A percentile compares a stretch with the other conserved stretches of the same genome.
phyloP scores from a whole-genome alignment of 2,329 filamentous ascomycete species.

The Hypoxylon sp. region DNA sequence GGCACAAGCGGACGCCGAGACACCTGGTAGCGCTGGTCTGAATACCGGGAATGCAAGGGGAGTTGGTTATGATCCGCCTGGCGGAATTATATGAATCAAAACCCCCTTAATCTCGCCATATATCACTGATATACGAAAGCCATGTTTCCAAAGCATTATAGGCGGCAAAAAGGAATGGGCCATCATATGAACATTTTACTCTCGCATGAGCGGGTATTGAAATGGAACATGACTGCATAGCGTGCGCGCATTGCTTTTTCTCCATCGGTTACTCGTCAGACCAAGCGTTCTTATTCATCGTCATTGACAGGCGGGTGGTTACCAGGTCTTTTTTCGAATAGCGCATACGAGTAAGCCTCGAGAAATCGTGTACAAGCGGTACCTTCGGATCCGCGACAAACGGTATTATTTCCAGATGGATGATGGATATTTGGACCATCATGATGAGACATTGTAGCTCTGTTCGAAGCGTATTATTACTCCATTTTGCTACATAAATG shows the following conservation, averaged over 20 bases:
- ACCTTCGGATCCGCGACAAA: conserved; percentile 10
- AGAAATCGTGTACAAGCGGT: conserved; percentile 1
- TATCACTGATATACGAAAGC: conserved; percentile 21
- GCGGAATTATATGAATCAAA: conserved; percentile 68
- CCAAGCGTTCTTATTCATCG: conserved; percentile 17
- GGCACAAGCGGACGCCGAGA: conserved; percentile 64
- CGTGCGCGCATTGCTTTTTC: conserved; percentile 33
- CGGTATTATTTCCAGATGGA: conserved; percentile 18
- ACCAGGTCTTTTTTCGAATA: conserved; percentile 11
- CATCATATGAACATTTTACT: conserved; percentile 24
- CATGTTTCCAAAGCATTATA: conserved; percentile 22
- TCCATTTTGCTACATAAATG: conserved; percentile 4
- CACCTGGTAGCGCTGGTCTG: conserved; percentile 69
- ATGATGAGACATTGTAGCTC: conserved; percentile 35
- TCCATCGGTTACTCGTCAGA: conserved; percentile 18
- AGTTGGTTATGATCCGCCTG: conserved; percentile 69
- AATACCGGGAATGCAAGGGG: conserved; percentile 61
- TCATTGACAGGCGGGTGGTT: conserved; percentile 11
- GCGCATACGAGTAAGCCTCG: not conserved
- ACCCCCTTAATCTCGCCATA: not conserved
- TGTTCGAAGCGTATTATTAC: conserved; percentile 33
- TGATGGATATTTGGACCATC: conserved; percentile 28
- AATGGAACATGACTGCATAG: conserved; percentile 34
- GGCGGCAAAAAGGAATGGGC: conserved; percentile 22
- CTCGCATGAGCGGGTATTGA: conserved; percentile 5